Percentiles rank a stretch among this genome's conserved stretches.
Evolutionary conservation across 371 early-diverging fungal species (phyloP).

Genomic region (Apophysomyces variabilis): DNA sequence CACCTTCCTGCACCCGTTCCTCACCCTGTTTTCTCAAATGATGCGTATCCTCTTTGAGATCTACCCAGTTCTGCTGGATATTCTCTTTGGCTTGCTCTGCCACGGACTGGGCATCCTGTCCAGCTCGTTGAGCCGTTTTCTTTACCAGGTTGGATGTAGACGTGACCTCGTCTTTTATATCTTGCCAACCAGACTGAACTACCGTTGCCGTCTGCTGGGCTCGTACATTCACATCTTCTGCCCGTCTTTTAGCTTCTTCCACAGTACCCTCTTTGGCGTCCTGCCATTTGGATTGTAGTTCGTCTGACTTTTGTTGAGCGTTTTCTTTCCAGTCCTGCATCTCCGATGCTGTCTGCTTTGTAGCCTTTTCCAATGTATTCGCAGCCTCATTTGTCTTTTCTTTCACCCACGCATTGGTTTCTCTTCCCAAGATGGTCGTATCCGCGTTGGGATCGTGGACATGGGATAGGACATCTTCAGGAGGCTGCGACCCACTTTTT

Average conservation of each 20-base stretch:
- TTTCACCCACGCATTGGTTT: slow-evolving; percentile 16
- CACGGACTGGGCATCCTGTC: slow-evolving; percentile 5
- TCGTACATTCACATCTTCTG: slow-evolving; percentile 3
- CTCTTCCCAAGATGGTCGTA: neutral
- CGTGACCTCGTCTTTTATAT: slow-evolving; percentile 15
- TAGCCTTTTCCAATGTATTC: slow-evolving; percentile 16
- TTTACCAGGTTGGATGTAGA: slow-evolving; percentile 13
- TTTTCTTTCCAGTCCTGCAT: neutral
- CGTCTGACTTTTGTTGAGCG: slow-evolving; percentile 12
- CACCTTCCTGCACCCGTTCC: slow-evolving; percentile 2
- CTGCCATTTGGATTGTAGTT: slow-evolving; percentile 7
- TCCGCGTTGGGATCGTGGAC: slow-evolving; percentile 8
- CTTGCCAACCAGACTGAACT: slow-evolving; percentile 10
- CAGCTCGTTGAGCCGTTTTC: slow-evolving; percentile 8
- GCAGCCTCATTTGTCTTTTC: neutral
- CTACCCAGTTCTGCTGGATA: neutral
- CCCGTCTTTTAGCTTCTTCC: neutral
- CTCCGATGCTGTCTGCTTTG: slow-evolving; percentile 17
- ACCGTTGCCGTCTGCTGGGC: slow-evolving; percentile 16
- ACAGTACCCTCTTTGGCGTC: slow-evolving; percentile 9
- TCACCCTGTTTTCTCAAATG: neutral
- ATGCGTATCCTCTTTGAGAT: slow-evolving; percentile 2
- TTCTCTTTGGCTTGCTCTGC: slow-evolving; percentile 21
- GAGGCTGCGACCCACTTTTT: slow-evolving; percentile 31
- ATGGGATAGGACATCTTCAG: slow-evolving; percentile 28